Evolutionary conservation across 371 early-diverging fungal species (phyloP), one percentile per base, ranked within the genome.

Genomic region (Dentiscutata heterogama): DNA sequence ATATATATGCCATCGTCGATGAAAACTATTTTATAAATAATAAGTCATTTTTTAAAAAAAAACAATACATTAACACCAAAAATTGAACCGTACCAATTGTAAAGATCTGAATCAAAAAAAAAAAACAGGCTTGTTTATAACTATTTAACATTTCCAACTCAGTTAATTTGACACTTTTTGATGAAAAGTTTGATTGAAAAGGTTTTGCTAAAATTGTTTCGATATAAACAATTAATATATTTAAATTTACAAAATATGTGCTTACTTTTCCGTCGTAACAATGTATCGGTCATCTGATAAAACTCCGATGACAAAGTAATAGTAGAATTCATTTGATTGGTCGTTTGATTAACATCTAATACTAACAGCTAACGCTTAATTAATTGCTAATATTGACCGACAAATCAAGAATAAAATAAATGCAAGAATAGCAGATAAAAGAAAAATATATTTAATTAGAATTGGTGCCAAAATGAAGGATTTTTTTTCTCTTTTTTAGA

Each of bases 61-160:
- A 27, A 2, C 14, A 71, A 22, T 29, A 63, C 60, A n/a, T 18
- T 39, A 13, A 77, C 77, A 25, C 46, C 63, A 18, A 77, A 31
- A n/a, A 42, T 20, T 25, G 63, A n/a, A 13, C 77, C 50, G 77
- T 61, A 10, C 77, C 77, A 61, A 77, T 16, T 31, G 63, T 39
- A 10, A 77, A 77, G 46, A 63, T 46, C 16, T 77, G 22, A 7
- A 77, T 39, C 18, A 63, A 22, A 50, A 61, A 77, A 50, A 61
- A 77, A 7, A 75, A 22, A 56, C 29, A 10, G 16, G 76, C 60
- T 25, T 22, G n/a, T 58, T 22, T 56, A 61, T 58, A 75, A 60
- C 63, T n/a, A 39, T 20, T 22, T 39, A 27, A 2, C 16, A 27
- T 27, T 16, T 51, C 7, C 10, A 72, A 72, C 16, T 72, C 16